phyloP scores from a whole-genome alignment of 2,329 filamentous ascomycete species.

The Cladophialophora bantiana region DNA sequence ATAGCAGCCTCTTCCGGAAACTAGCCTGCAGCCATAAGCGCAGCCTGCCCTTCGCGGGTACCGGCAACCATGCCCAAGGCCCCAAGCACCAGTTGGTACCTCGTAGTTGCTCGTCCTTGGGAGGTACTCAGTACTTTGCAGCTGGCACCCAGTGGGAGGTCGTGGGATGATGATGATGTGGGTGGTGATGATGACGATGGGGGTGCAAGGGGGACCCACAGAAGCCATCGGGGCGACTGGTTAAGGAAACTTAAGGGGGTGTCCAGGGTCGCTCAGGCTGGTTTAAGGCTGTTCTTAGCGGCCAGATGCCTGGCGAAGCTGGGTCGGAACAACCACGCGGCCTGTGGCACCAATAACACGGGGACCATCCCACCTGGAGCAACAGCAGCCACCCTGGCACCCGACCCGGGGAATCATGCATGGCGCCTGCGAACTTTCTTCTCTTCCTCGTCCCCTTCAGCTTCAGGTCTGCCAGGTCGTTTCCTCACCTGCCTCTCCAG shows the following conservation, averaged over 20 bases:
- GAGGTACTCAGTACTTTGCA: background rate
- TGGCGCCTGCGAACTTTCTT: background rate
- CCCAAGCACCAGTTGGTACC: background rate
- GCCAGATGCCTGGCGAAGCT: background rate
- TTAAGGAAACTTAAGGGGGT: background rate
- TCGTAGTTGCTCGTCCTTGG: background rate
- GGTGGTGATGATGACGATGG: background rate
- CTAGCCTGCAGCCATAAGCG: constrained; percentile 6
- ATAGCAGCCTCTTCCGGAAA: background rate
- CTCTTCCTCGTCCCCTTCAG: background rate
- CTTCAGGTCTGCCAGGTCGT: background rate
- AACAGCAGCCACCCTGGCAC: background rate
- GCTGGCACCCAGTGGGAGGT: background rate
- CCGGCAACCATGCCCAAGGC: background rate
- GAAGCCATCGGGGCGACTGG: constrained; percentile 3
- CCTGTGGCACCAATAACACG: background rate
- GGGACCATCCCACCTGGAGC: background rate
- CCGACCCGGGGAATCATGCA: background rate
- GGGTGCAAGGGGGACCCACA: background rate
- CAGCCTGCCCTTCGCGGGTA: background rate
- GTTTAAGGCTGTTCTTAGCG: background rate
- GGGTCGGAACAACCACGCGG: background rate
- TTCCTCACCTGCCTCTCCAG: background rate
- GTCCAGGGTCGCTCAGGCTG: background rate
- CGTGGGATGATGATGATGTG: background rate